Evolutionary conservation across 768 basidiomycete species (phyloP).

Genomic region (Psilocybe sp.): DNA sequence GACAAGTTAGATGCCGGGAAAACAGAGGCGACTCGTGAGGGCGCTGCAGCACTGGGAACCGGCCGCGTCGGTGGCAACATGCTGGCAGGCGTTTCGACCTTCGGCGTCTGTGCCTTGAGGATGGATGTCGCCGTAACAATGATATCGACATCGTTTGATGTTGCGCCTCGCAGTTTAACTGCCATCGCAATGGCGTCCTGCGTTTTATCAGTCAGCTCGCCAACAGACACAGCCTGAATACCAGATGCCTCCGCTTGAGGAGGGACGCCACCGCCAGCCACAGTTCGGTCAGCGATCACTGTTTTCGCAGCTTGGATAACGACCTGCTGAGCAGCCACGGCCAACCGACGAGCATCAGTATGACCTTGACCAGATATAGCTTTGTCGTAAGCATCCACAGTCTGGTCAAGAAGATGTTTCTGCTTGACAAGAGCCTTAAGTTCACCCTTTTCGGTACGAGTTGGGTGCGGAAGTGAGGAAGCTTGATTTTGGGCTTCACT

Average conservation of each 20-base stretch:
- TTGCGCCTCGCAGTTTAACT: slow-evolving; percentile 70
- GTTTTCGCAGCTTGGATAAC: slow-evolving; percentile 81
- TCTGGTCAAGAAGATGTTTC: slow-evolving; percentile 68
- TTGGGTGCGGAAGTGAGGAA: slow-evolving; percentile 49
- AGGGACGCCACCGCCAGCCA: slow-evolving; percentile 35
- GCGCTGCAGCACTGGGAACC: slow-evolving; percentile 13
- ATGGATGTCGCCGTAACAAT: slow-evolving; percentile 66
- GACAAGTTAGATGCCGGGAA: slow-evolving; percentile 30
- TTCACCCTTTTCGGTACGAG: slow-evolving; percentile 25
- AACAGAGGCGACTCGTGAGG: slow-evolving; percentile 18
- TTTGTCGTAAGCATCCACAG: slow-evolving; percentile 74
- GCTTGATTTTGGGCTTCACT: slow-evolving; percentile 70
- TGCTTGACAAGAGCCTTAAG: slow-evolving; percentile 75
- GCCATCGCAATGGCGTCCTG: slow-evolving; percentile 77
- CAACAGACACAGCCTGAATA: slow-evolving; percentile 48
- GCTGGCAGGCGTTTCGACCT: slow-evolving; percentile 19
- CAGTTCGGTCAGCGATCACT: slow-evolving; percentile 46
- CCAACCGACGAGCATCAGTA: slow-evolving; percentile 54
- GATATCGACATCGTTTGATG: slow-evolving; percentile 78
- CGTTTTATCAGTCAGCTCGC: slow-evolving; percentile 50
- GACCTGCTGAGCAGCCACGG: slow-evolving; percentile 77
- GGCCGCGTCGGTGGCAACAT: slow-evolving; percentile 11
- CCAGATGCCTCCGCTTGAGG: slow-evolving; percentile 38
- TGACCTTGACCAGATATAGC: slow-evolving; percentile 58
- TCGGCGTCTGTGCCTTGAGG: slow-evolving; percentile 39